Percentiles rank a stretch among this genome's conserved stretches.
Evolutionary conservation across 1,284 basidiomycete species (phyloP).

Genomic region (Exobasidium cylindrosporum): DNA sequence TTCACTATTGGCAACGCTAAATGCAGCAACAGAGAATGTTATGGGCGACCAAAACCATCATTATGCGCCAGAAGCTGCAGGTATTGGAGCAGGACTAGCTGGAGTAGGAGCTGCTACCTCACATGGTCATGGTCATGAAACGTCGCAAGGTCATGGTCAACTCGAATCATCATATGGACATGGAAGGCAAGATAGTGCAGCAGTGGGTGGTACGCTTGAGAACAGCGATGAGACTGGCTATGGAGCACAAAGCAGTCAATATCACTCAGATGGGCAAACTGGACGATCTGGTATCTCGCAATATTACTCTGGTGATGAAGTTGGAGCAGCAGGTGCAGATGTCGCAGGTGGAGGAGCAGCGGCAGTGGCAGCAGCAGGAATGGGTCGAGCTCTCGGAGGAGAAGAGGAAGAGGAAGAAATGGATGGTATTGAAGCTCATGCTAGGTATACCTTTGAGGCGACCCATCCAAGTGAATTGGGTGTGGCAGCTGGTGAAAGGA

Average conservation of each 20-base stretch:
- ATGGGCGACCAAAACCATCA: constrained; percentile 81
- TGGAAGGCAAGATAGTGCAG: constrained; percentile 58
- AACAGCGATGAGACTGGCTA: constrained; percentile 47
- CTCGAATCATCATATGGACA: constrained; percentile 17
- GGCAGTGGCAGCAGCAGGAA: constrained; percentile 4
- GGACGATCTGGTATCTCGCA: constrained; percentile 29
- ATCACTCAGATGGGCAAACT: constrained; percentile 39
- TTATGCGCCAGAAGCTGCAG: constrained; percentile 66
- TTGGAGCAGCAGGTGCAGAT: constrained; percentile 15
- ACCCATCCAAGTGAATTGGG: constrained; percentile 43
- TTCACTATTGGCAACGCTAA: constrained; percentile 47
- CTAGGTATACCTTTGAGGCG: constrained; percentile 45
- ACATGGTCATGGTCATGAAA: constrained; percentile 10
- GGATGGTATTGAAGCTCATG: constrained; percentile 45
- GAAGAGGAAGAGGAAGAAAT: constrained; percentile 19
- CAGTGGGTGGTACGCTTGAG: constrained; percentile 22
- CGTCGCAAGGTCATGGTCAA: constrained; percentile 3
- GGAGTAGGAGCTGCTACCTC: constrained; percentile 13
- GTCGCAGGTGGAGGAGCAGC: constrained; percentile 20
- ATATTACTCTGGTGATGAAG: constrained; percentile 54
- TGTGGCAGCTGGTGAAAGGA: constrained; percentile 38
- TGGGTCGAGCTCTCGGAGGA: background rate
- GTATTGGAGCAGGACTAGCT: constrained; percentile 5
- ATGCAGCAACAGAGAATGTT: constrained; percentile 69
- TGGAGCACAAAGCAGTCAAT: constrained; percentile 54